Conservation (phyloP, 1,284 basidiomycete species). For the Laetiporus sulphureus region DNA sequence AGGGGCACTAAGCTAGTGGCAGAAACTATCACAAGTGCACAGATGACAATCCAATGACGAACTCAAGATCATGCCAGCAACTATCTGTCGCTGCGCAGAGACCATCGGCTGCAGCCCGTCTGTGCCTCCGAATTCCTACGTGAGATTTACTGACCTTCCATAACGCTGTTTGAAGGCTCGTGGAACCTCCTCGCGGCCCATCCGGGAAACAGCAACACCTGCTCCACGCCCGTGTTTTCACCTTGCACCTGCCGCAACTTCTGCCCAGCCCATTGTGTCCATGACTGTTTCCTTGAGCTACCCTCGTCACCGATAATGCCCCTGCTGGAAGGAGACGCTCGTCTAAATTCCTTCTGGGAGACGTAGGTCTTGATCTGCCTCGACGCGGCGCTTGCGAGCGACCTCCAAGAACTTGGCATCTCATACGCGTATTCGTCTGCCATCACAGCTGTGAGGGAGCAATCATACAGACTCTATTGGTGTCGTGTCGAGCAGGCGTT, state of each 20-base stretch:
- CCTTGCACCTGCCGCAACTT: slow-evolving; percentile 28
- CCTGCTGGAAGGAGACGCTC: slow-evolving; percentile 16
- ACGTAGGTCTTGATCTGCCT: slow-evolving; percentile 37
- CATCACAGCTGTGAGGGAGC: slow-evolving; percentile 17
- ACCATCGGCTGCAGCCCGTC: no score
- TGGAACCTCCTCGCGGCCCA: slow-evolving; percentile 34
- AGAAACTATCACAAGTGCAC: no score
- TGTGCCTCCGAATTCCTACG: no score
- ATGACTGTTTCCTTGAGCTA: slow-evolving; percentile 25
- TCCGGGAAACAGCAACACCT: slow-evolving; percentile 32
- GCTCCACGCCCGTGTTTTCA: slow-evolving; percentile 23
- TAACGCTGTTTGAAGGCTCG: slow-evolving; percentile 6
- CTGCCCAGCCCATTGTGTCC: slow-evolving; percentile 44
- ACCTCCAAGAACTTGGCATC: slow-evolving; percentile 30
- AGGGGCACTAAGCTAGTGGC: no score
- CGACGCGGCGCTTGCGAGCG: slow-evolving; percentile 27
- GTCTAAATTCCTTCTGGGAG: slow-evolving; percentile 30
- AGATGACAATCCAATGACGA: no score
- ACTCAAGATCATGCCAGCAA: no score
- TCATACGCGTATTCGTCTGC: slow-evolving; percentile 29
- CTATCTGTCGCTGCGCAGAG: no score
- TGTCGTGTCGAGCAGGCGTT: no score
- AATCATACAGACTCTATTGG: no score
- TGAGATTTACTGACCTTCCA: slow-evolving; percentile 15
- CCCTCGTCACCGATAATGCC: slow-evolving; percentile 11